Base-by-base conservation (phyloP, 2,329 filamentous ascomycete genomes). In the Rugonectria rugulosa region DNA sequence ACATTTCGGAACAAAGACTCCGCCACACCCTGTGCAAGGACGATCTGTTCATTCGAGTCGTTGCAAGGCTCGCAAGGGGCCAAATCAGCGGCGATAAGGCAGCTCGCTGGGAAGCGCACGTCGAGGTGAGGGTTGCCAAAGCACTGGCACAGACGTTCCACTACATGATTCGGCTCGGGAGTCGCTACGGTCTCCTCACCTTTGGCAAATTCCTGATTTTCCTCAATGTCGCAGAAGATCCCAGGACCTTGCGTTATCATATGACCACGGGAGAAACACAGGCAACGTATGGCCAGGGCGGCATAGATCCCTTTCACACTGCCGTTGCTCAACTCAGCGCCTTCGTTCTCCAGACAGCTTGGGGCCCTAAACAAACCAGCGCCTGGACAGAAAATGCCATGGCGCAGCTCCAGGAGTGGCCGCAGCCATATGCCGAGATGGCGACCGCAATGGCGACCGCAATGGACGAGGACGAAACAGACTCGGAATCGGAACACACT, bases 201-300 rank as follows among this genome's bases (percentile, higher is more conserved):
- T 63, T 62, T 27, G 65, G 67, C 36, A 53, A 66, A 53, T 62
- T 61, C 8, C 54, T 63, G 19, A 23, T 70, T 19, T 63, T 70
- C 31, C 66, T 70, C 57, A 52, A 52, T 29, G 41, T 70, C 48
- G 38, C 60, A 29, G 48, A 29, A 9, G 41, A 60, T 34, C 57
- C 29, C 20, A 17, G 41, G 42, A 63, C 54, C 27, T 38, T 66
- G 17, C 64, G 60, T 37, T 62, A 38, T 20, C 51, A 66, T 54
- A 43, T 43, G 29, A 57, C n/a, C n/a, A n/a, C n/a, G n/a, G n/a
- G n/a, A n/a, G n/a, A n/a, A n/a, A n/a, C n/a, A n/a, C n/a, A n/a
- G n/a, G n/a, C n/a, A n/a, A n/a, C n/a, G n/a, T n/a, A n/a, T n/a
- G n/a, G n/a, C n/a, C n/a, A n/a, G n/a, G n/a, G n/a, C n/a, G n/a